Conservation (phyloP, 1,284 basidiomycete genomes). For the Phlebopus sp. region DNA sequence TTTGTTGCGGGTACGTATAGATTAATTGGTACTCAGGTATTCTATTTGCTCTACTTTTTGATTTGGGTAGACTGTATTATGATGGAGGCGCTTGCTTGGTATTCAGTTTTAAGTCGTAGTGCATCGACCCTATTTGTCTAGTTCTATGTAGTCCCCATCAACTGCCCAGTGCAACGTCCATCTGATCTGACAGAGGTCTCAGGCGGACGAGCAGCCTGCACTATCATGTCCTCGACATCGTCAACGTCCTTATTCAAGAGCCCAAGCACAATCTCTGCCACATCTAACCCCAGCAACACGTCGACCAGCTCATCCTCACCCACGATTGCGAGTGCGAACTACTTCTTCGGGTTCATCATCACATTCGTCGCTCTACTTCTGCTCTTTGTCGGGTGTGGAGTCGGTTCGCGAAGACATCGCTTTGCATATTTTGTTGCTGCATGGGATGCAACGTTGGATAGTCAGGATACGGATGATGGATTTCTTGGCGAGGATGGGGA, state of each 20-base stretch:
- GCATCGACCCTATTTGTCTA: too few species aligned
- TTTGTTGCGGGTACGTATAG: too few species aligned
- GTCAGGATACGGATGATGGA: slow-evolving; percentile 6
- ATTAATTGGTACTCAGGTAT: too few species aligned
- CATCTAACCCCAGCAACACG: not conserved
- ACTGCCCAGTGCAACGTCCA: too few species aligned
- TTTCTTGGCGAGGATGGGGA: slow-evolving; percentile 10
- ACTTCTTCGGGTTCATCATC: slow-evolving; percentile 64
- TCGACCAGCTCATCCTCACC: not conserved
- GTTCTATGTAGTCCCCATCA: too few species aligned
- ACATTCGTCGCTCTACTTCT: slow-evolving; percentile 58
- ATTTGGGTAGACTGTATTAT: too few species aligned
- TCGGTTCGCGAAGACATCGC: slow-evolving; percentile 46
- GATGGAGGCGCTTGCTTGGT: too few species aligned
- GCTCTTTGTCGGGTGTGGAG: slow-evolving; percentile 54
- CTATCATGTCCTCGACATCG: slow-evolving; percentile 15
- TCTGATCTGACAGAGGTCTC: too few species aligned
- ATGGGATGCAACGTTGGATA: slow-evolving; percentile 23
- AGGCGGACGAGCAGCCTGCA: too few species aligned
- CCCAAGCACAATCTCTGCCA: not conserved
- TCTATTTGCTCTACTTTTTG: too few species aligned
- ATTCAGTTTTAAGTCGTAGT: too few species aligned
- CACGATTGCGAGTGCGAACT: slow-evolving; percentile 35
- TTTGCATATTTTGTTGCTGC: slow-evolving; percentile 18
- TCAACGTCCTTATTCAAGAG: not conserved